Evolutionary conservation across 768 basidiomycete species (phyloP).

Genomic region (Podaxis sp.): DNA sequence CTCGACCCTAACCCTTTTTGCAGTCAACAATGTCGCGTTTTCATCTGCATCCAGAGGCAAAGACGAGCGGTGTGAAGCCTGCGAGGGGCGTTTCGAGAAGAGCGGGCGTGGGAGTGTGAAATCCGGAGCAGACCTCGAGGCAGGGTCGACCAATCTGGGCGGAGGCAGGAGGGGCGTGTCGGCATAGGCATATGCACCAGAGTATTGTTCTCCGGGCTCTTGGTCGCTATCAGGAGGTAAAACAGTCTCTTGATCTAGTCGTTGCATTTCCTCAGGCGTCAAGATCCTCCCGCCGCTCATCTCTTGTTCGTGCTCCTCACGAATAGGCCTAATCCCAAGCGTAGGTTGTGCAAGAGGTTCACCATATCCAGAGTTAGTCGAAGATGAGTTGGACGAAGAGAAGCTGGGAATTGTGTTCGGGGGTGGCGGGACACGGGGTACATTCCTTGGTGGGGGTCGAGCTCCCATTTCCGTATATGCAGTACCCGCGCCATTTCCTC

Average conservation of each 20-base stretch:
- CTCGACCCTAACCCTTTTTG: slow-evolving; percentile 45
- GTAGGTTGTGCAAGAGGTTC: slow-evolving; percentile 41
- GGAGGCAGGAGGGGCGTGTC: slow-evolving; percentile 29
- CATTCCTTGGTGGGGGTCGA: slow-evolving; percentile 18
- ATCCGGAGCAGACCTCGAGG: slow-evolving; percentile 22
- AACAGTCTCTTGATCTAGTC: slow-evolving; percentile 34
- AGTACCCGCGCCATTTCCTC: not conserved
- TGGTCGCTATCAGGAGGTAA: slow-evolving; percentile 24
- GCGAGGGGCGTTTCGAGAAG: slow-evolving; percentile 21
- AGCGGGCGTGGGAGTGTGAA: slow-evolving; percentile 18
- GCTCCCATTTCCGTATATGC: slow-evolving; percentile 22
- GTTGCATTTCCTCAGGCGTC: slow-evolving; percentile 35
- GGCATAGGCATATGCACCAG: slow-evolving; percentile 30
- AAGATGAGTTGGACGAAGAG: slow-evolving; percentile 38
- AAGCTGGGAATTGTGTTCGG: slow-evolving; percentile 34
- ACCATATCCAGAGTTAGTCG: slow-evolving; percentile 45
- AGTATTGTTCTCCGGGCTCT: slow-evolving; percentile 24
- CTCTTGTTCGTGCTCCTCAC: slow-evolving; percentile 31
- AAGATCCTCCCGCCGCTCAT: slow-evolving; percentile 29
- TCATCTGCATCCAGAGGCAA: slow-evolving; percentile 33
- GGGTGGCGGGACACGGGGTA: slow-evolving; percentile 39
- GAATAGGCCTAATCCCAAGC: slow-evolving; percentile 32
- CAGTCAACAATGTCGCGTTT: slow-evolving; percentile 49
- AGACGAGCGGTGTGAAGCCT: slow-evolving; percentile 28
- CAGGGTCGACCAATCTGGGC: slow-evolving; percentile 34